Evolutionary conservation across 1,139 yeast species (phyloP).

Genomic region (Citeromyces hawaiiensis): DNA sequence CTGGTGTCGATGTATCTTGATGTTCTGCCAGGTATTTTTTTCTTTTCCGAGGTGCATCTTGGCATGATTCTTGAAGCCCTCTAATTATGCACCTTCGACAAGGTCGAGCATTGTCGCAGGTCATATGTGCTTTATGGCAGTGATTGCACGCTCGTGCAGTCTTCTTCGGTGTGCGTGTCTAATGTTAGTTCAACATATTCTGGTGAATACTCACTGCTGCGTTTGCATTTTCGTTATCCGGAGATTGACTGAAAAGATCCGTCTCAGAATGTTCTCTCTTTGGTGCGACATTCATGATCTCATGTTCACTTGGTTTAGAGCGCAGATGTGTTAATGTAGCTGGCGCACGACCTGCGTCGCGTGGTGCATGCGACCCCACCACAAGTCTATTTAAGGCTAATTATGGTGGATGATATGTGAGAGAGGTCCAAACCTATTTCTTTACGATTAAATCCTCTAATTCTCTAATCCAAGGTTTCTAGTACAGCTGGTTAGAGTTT

Average conservation of each 20-base stretch:
- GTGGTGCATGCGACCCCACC: background rate
- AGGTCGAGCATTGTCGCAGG: slow-evolving; percentile 75
- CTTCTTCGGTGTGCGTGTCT: slow-evolving; percentile 26
- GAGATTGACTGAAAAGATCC: background rate
- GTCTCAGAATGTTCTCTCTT: background rate
- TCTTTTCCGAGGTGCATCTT: slow-evolving; percentile 80
- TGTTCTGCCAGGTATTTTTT: slow-evolving; percentile 66
- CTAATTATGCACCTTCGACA: slow-evolving; percentile 67
- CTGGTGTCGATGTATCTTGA: slow-evolving; percentile 17
- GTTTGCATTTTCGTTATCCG: background rate
- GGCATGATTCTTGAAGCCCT: slow-evolving; percentile 62
- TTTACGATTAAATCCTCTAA: too few relatives aligned
- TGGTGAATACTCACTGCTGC: background rate
- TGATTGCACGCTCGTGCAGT: slow-evolving; percentile 77
- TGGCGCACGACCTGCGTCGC: background rate
- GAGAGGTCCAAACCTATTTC: too few relatives aligned
- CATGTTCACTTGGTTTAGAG: background rate
- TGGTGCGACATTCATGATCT: background rate
- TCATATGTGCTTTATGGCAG: slow-evolving; percentile 78
- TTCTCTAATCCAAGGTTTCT: too few relatives aligned
- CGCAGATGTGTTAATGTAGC: background rate
- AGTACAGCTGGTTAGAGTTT: too few relatives aligned
- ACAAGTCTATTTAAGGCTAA: too few relatives aligned
- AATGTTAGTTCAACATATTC: background rate
- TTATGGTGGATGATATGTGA: too few relatives aligned